Evolutionary conservation across 371 early-diverging fungal genomes (phyloP).

Genomic region (Coemansia sp.): DNA sequence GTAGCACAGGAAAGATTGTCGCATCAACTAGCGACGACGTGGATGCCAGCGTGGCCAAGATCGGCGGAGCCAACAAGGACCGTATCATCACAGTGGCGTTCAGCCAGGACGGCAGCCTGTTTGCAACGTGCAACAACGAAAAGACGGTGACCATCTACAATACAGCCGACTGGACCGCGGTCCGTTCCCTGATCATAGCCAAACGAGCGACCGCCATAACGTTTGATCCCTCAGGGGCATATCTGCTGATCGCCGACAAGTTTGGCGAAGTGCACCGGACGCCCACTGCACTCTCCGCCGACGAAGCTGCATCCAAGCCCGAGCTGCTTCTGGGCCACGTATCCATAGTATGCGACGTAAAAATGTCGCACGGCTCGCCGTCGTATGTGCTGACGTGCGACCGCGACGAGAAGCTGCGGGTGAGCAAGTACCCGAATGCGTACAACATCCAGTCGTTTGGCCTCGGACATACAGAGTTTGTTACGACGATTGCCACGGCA

Average conservation of each 20-base stretch:
- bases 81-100: conserved; percentile 60
- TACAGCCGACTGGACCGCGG: conserved; percentile 59
- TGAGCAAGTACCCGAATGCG: conserved; percentile 83
- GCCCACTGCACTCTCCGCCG: not conserved
- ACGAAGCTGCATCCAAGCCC: conserved; percentile 53
- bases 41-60: not conserved
- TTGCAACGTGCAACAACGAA: conserved; percentile 72
- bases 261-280: conserved; percentile 92
- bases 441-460: conserved; percentile 88
- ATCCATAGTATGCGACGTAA: conserved; percentile 88
- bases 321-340: conserved; percentile 88
- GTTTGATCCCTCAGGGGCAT: conserved; percentile 61
- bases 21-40: conserved; percentile 21
- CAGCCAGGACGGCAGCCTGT: conserved; percentile 59
- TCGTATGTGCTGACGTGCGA: conserved; percentile 79
- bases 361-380: conserved; percentile 39
- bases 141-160: conserved; percentile 71
- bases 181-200: conserved; percentile 42
- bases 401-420: conserved; percentile 94
- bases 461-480: conserved; percentile 90
- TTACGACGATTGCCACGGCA: conserved; percentile 60
- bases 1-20: conserved; percentile 25
- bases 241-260: conserved; percentile 85
- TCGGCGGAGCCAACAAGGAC: conserved; percentile 7
- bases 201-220: conserved; percentile 72